phyloP scores from a whole-genome alignment of 169 alveolate species.

The Plasmodium ovale region DNA sequence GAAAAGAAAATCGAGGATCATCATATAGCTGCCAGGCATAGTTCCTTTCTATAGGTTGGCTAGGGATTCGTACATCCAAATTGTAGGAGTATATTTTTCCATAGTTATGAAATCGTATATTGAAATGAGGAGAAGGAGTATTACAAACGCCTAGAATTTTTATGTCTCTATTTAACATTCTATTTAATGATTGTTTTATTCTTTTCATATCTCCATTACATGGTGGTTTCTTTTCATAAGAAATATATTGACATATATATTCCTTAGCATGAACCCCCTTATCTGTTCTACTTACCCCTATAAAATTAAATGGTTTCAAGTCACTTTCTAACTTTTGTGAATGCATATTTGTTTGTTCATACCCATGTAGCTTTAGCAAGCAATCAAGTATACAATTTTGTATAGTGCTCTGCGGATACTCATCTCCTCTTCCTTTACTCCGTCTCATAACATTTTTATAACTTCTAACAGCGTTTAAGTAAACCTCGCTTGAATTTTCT shows the following conservation, averaged over 20 bases:
- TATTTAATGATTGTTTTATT: constrained; percentile 78
- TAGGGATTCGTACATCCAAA: constrained; percentile 77
- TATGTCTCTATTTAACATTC: constrained; percentile 80
- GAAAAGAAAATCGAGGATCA: constrained; percentile 74
- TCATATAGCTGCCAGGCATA: constrained; percentile 83
- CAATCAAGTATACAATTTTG: constrained; percentile 78
- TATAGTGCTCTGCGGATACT: constrained; percentile 38
- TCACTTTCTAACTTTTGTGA: not conserved
- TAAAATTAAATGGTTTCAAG: constrained; percentile 77
- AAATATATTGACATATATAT: constrained; percentile 83
- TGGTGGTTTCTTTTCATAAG: constrained; percentile 81
- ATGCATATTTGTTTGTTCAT: constrained; percentile 41
- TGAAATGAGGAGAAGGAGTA: constrained; percentile 78
- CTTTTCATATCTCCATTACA: constrained; percentile 77
- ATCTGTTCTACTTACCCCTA: constrained; percentile 85
- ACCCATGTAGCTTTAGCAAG: constrained; percentile 81
- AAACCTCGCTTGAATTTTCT: constrained; percentile 64
- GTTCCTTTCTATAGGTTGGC: constrained; percentile 82
- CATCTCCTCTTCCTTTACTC: not conserved
- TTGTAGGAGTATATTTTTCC: constrained; percentile 84
- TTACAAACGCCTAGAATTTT: constrained; percentile 74
- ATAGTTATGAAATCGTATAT: constrained; percentile 79
- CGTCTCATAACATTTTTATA: constrained; percentile 5
- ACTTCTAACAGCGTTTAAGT: constrained; percentile 22
- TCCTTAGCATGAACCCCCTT: constrained; percentile 86